A percentile compares a stretch with the other conserved stretches of the same genome.
Conservation (phyloP, 1,284 basidiomycete genomes). For the Trichosporon sp. region DNA sequence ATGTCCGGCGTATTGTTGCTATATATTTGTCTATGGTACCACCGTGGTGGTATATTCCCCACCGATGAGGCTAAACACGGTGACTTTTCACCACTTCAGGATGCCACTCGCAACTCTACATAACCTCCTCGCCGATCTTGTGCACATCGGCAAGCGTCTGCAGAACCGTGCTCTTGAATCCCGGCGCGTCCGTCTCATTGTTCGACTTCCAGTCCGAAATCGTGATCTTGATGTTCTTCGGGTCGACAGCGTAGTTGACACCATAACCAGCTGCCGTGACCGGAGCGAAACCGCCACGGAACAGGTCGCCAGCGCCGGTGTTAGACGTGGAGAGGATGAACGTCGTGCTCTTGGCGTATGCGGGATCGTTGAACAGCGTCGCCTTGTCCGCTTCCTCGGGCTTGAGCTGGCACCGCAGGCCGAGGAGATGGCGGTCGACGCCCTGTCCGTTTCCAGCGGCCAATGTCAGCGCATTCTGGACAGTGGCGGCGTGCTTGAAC, state of each 20-base stretch:
- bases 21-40: too few relatives aligned
- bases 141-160: conserved; percentile 9
- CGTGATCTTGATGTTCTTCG: conserved; percentile 12
- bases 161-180: conserved; percentile 7
- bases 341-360: conserved; percentile 6
- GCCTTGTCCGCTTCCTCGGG: conserved; percentile 4
- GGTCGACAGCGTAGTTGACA: conserved; percentile 16
- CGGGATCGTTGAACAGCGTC: conserved; percentile 9
- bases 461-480: conserved; percentile 7
- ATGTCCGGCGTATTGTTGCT: too few relatives aligned
- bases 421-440: conserved; percentile 16
- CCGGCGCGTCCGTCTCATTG: not conserved
- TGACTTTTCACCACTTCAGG: too few relatives aligned
- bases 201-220: conserved; percentile 11
- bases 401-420: conserved; percentile 11
- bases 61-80: too few relatives aligned
- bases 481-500: conserved; percentile 9
- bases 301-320: conserved; percentile 12
- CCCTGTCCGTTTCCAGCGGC: conserved; percentile 8
- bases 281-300: conserved; percentile 16
- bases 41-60: too few relatives aligned
- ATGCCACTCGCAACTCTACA: too few relatives aligned
- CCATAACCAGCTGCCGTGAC: conserved; percentile 10
- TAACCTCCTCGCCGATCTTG: conserved; percentile 1
- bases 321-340: conserved; percentile 16